phyloP scores from a whole-genome alignment of 164 flowering plant genomes.

The Protea cynaroides region DNA sequence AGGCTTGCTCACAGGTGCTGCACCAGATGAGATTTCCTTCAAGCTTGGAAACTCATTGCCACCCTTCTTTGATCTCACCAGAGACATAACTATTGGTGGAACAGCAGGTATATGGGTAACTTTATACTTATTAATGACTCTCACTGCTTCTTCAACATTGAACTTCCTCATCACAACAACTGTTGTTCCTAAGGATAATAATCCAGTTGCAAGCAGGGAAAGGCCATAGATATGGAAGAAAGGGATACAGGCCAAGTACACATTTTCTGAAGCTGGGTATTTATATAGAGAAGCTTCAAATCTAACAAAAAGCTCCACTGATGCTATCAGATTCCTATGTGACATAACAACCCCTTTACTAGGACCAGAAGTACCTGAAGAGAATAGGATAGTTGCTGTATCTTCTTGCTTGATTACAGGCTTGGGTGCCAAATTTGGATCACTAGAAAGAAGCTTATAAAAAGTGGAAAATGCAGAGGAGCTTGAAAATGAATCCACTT shows the following conservation, averaged over 20 bases:
- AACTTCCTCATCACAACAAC: slow-evolving; percentile 71
- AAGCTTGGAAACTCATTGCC: slow-evolving; percentile 32
- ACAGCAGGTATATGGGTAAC: slow-evolving; percentile 54
- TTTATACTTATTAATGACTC: slow-evolving; percentile 38
- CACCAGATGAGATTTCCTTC: slow-evolving; percentile 77
- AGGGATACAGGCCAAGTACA: slow-evolving; percentile 55
- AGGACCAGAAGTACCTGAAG: slow-evolving; percentile 79
- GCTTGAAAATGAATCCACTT: neutral
- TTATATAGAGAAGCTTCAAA: slow-evolving; percentile 63
- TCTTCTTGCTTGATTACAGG: slow-evolving; percentile 55
- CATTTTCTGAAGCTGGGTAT: slow-evolving; percentile 25
- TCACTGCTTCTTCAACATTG: slow-evolving; percentile 37
- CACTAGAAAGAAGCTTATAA: slow-evolving; percentile 27
- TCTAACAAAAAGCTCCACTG: slow-evolving; percentile 55
- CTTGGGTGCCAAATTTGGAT: slow-evolving; percentile 15
- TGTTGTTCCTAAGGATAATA: slow-evolving; percentile 52
- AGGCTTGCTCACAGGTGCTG: slow-evolving; percentile 47
- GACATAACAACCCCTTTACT: slow-evolving; percentile 70
- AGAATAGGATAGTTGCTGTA: slow-evolving; percentile 62
- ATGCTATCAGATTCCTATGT: slow-evolving; percentile 67
- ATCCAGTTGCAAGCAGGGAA: slow-evolving; percentile 48
- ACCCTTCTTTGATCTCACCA: slow-evolving; percentile 34
- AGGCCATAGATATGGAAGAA: slow-evolving; percentile 87
- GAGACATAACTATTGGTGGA: slow-evolving; percentile 56
- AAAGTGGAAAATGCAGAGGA: slow-evolving; percentile 18